A percentile compares a stretch with the other conserved stretches of the same genome.
Evolutionary conservation across 805 yeast genomes (phyloP).

Genomic region (Candida parachauliodes): DNA sequence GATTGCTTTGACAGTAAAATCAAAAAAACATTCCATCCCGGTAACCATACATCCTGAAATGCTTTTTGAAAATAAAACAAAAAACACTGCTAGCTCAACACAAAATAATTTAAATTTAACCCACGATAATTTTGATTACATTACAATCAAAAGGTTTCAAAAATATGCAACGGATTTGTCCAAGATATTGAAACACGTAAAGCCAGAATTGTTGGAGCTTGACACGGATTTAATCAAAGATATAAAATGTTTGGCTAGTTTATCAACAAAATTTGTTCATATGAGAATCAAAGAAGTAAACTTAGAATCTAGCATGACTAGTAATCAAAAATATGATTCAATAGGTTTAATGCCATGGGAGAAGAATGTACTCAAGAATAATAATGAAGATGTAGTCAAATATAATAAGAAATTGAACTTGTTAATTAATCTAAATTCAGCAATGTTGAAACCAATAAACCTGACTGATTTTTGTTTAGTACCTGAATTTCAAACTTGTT

Average conservation of each 20-base stretch:
- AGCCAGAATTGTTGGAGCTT: conserved; percentile 21
- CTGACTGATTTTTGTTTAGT: conserved; percentile 28
- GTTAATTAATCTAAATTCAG: conserved; percentile 24
- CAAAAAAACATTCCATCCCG: conserved; percentile 32
- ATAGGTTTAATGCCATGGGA: conserved; percentile 18
- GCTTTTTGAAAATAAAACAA: conserved; percentile 28
- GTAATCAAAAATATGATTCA: conserved; percentile 8
- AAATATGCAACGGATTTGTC: conserved; percentile 26
- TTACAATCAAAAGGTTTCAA: conserved; percentile 31
- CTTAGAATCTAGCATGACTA: conserved; percentile 11
- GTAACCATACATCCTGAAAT: conserved; percentile 32
- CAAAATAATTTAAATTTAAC: conserved; percentile 3
- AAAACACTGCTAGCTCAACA: conserved; percentile 7
- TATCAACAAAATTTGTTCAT: conserved; percentile 24
- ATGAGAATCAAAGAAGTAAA: conserved; percentile 19
- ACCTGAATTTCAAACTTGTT: conserved; percentile 39
- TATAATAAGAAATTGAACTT: conserved; percentile 21
- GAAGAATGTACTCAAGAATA: conserved; percentile 9
- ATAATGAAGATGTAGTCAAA: conserved; percentile 14
- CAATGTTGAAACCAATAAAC: conserved; percentile 13
- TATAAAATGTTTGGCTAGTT: conserved; percentile 29
- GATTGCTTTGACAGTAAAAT: conserved; percentile 26
- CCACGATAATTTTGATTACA: conserved; percentile 27
- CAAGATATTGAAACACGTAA: conserved; percentile 20
- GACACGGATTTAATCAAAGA: conserved; percentile 25